phyloP scores from a whole-genome alignment of 768 basidiomycete genomes.

The Lyophyllum decastes region DNA sequence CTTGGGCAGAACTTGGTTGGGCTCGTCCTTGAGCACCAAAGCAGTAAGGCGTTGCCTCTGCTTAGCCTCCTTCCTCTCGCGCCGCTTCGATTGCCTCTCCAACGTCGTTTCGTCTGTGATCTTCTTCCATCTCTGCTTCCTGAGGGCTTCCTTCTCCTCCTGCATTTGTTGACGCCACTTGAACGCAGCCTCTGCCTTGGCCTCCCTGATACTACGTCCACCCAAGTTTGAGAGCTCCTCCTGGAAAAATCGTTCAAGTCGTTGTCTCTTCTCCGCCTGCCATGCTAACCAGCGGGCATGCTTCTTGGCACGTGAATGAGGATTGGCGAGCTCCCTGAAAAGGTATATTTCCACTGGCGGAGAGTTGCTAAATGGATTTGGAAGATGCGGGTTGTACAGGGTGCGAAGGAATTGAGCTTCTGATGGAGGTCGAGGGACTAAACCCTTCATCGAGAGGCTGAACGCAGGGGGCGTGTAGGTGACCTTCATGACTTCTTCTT shows the following conservation, averaged over 20 bases:
- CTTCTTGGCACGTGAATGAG: slow-evolving; percentile 82
- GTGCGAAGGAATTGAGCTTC: slow-evolving; percentile 61
- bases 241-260: slow-evolving; percentile 54
- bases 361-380: slow-evolving; percentile 45
- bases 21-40: slow-evolving; percentile 50
- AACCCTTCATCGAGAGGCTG: slow-evolving; percentile 34
- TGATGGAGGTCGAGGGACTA: slow-evolving; percentile 40
- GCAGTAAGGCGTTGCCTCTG: slow-evolving; percentile 57
- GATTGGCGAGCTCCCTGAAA: slow-evolving; percentile 73
- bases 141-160: slow-evolving; percentile 57
- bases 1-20: slow-evolving; percentile 62
- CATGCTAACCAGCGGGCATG: slow-evolving; percentile 72
- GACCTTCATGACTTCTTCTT: slow-evolving; percentile 61
- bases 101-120: slow-evolving; percentile 48
- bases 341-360: slow-evolving; percentile 69
- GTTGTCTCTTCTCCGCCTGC: slow-evolving; percentile 43
- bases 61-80: slow-evolving; percentile 52
- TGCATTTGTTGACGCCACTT: slow-evolving; percentile 67
- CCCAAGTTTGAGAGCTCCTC: slow-evolving; percentile 57
- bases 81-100: slow-evolving; percentile 56
- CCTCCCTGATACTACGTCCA: slow-evolving; percentile 62
- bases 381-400: slow-evolving; percentile 56
- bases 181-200: slow-evolving; percentile 72
- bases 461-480: slow-evolving; percentile 71
- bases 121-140: slow-evolving; percentile 60